Conservation (phyloP, 2,329 filamentous ascomycete genomes). For the Pseudocercospora fuligena region DNA sequence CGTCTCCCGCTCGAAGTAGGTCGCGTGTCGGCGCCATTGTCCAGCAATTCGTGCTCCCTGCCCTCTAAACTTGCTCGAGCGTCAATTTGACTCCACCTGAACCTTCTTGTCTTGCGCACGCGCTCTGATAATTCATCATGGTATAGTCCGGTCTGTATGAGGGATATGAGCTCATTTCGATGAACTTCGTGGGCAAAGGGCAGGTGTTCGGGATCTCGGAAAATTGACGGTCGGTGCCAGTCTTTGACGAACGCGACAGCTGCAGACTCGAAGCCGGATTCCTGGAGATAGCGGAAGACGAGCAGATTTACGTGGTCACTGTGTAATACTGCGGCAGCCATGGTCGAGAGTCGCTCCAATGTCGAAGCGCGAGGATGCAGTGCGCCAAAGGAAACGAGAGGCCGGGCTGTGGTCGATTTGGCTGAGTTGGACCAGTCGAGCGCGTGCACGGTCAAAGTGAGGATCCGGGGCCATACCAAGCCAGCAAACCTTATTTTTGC, state of each 20-base stretch:
- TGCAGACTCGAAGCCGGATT: slow-evolving; percentile 43
- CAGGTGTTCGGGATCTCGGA: slow-evolving; percentile 60
- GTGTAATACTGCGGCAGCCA: slow-evolving; percentile 46
- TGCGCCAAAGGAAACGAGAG: not conserved
- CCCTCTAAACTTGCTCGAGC: slow-evolving; percentile 31
- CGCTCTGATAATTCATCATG: slow-evolving; percentile 47
- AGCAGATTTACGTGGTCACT: slow-evolving; percentile 71
- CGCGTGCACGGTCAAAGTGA: not conserved
- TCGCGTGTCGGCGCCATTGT: slow-evolving; percentile 23
- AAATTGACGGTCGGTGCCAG: slow-evolving; percentile 57
- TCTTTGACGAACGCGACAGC: slow-evolving; percentile 64
- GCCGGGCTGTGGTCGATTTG: not conserved
- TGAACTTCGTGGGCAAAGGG: slow-evolving; percentile 65
- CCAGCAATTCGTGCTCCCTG: slow-evolving; percentile 18
- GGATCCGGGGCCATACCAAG: not conserved
- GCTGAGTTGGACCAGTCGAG: not conserved
- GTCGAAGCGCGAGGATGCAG: not conserved
- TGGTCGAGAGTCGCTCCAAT: not conserved
- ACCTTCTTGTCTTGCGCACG: slow-evolving; percentile 32
- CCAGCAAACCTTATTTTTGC: not conserved
- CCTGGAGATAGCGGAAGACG: slow-evolving; percentile 65
- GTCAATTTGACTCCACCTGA: slow-evolving; percentile 34
- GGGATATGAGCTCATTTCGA: slow-evolving; percentile 62
- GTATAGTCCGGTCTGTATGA: slow-evolving; percentile 67
- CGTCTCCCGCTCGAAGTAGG: slow-evolving; percentile 23